Conservation (phyloP, 208 protist genomes). For the Strigomonas galati region DNA sequence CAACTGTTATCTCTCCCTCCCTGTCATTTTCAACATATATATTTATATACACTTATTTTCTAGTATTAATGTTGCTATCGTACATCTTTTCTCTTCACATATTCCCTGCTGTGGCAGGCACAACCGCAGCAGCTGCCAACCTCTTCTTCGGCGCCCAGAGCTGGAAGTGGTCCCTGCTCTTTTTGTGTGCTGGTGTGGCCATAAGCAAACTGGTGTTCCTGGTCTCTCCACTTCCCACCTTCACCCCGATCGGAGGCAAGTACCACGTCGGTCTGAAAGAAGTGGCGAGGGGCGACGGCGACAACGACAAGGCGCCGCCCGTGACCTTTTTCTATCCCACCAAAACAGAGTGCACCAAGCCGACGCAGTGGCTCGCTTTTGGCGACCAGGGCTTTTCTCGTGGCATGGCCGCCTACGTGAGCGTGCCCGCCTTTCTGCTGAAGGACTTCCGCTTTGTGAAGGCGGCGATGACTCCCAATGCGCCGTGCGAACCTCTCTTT, state of each 20-base stretch:
- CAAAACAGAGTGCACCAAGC: background rate
- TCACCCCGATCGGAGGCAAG: constrained; percentile 44
- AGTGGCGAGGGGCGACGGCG: constrained; percentile 21
- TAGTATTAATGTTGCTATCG: constrained; percentile 4
- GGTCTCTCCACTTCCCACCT: constrained; percentile 38
- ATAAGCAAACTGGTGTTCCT: constrained; percentile 24
- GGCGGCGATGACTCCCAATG: constrained; percentile 18
- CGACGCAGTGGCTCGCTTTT: constrained; percentile 56
- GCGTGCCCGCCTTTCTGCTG: constrained; percentile 51
- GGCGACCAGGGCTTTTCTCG: constrained; percentile 47
- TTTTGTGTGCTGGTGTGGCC: constrained; percentile 16
- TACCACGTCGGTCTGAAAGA: constrained; percentile 47
- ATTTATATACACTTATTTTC: no score
- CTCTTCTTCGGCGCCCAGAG: background rate
- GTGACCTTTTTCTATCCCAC: constrained; percentile 73
- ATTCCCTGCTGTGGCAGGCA: constrained; percentile 1
- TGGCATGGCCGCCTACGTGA: constrained; percentile 49
- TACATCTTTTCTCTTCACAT: constrained; percentile 28
- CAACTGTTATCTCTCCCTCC: constrained; percentile 7
- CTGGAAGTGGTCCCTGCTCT: constrained; percentile 8
- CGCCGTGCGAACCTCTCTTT: constrained; percentile 33
- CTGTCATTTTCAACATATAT: background rate
- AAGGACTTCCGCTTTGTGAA: constrained; percentile 41
- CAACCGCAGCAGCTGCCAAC: background rate
- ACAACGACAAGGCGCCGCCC: constrained; percentile 31